A percentile compares a stretch with the other conserved stretches of the same genome.
phyloP scores from a whole-genome alignment of 371 early-diverging fungal species.

The Polyrhizophydium stewartii region DNA sequence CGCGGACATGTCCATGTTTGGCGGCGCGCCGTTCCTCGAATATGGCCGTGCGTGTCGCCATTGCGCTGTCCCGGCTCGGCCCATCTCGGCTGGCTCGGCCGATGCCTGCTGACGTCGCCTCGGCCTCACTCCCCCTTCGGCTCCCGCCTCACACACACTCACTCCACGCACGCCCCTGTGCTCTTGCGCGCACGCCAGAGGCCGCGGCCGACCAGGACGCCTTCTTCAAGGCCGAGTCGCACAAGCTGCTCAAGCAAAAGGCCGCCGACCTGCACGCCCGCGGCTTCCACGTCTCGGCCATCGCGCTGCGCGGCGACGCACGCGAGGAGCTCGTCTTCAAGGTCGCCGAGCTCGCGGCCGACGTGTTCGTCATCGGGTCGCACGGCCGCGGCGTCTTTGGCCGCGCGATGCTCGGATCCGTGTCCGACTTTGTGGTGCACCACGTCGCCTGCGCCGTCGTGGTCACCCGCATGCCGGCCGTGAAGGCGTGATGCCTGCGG shows the following conservation, averaged over 20 bases:
- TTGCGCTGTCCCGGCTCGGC: too few species aligned
- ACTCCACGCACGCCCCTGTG: too few species aligned
- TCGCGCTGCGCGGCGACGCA: slow-evolving; percentile 19
- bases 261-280: not conserved
- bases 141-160: too few species aligned
- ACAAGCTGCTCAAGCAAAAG: not conserved
- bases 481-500: too few species aligned
- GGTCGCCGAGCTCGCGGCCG: slow-evolving; percentile 22
- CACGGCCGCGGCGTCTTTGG: slow-evolving; percentile 20
- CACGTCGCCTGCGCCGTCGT: slow-evolving; percentile 18
- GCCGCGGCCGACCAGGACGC: too few species aligned
- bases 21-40: not conserved
- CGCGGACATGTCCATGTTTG: slow-evolving; percentile 6
- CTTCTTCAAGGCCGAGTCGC: too few species aligned
- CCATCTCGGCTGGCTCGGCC: too few species aligned
- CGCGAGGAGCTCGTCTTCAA: slow-evolving; percentile 27
- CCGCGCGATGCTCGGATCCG: slow-evolving; percentile 23
- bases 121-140: too few species aligned
- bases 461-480: not conserved
- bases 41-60: slow-evolving; percentile 1
- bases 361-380: slow-evolving; percentile 25
- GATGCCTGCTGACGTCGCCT: too few species aligned
- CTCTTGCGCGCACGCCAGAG: too few species aligned
- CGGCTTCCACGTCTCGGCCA: not conserved
- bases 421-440: slow-evolving; percentile 22